phyloP scores from a whole-genome alignment of 2,329 filamentous ascomycete species.

The Fusarium floridanum region DNA sequence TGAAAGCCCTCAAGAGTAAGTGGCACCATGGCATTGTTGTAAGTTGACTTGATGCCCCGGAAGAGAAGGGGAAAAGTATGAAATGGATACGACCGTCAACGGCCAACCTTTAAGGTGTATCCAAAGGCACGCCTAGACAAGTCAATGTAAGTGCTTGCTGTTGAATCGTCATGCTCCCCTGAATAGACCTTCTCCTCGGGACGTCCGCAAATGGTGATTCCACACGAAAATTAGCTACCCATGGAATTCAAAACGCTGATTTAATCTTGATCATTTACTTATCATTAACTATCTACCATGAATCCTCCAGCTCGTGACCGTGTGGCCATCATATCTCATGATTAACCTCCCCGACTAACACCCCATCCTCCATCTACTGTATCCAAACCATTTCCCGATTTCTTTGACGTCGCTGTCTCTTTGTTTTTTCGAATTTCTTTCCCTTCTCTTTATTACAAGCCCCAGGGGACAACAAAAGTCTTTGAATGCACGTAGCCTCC shows the following conservation, averaged over 20 bases:
- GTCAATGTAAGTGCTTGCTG: not conserved
- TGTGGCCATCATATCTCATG: conserved; percentile 33
- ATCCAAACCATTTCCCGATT: not conserved
- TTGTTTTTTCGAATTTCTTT: not conserved
- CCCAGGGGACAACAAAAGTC: not conserved
- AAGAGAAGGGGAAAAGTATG: not conserved
- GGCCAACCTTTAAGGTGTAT: not conserved
- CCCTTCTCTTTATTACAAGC: conserved; percentile 17
- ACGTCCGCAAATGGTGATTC: not conserved
- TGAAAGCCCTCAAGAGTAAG: not conserved
- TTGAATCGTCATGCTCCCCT: not conserved
- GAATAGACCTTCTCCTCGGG: not conserved
- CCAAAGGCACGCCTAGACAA: not conserved
- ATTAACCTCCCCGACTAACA: conserved; percentile 15
- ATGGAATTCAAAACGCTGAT: not conserved
- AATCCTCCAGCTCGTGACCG: conserved; percentile 22
- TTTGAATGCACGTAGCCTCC: conserved; percentile 13
- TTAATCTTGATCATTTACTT: conserved; percentile 16
- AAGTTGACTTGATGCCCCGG: not conserved
- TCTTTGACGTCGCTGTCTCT: conserved; percentile 10
- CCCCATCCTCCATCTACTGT: conserved; percentile 9
- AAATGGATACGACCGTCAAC: not conserved
- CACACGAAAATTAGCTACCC: not conserved
- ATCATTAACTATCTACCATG: conserved; percentile 36
- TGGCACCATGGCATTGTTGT: not conserved